Conservation (phyloP, 441 rosid genomes). For the Populus trichocarpa region DNA sequence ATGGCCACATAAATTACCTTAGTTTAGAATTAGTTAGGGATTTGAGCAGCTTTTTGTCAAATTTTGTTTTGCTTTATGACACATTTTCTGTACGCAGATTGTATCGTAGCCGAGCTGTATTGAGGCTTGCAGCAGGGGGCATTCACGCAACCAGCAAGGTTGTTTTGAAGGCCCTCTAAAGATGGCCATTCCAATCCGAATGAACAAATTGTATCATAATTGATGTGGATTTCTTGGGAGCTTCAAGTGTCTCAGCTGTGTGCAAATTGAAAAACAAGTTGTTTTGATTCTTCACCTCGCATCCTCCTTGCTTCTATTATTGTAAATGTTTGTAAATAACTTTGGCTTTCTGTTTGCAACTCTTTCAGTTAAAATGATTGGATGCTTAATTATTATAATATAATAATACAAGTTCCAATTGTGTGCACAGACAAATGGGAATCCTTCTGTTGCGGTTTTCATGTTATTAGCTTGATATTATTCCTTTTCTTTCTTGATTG, state of each 20-base stretch:
- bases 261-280: not conserved
- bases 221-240: not conserved
- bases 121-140: slow-evolving; percentile 73
- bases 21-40: not conserved
- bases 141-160: slow-evolving; percentile 60
- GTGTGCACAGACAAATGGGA: not conserved
- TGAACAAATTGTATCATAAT: slow-evolving; percentile 2
- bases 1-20: not conserved
- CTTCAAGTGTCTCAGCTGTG: not conserved
- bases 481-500: too few species aligned
- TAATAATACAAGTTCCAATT: not conserved
- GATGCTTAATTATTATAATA: not conserved
- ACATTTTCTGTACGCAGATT: slow-evolving; percentile 39
- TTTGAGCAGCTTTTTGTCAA: not conserved
- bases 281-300: not conserved
- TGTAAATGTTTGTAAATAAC: slow-evolving; percentile 13
- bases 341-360: not conserved
- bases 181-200: not conserved
- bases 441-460: not conserved
- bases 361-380: not conserved
- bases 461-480: too few species aligned
- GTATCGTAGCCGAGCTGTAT: slow-evolving; percentile 53
- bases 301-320: not conserved
- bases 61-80: not conserved
- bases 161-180: slow-evolving; percentile 53